phyloP scores from a whole-genome alignment of 1,139 yeast species.

The Pichia norvegensis region DNA sequence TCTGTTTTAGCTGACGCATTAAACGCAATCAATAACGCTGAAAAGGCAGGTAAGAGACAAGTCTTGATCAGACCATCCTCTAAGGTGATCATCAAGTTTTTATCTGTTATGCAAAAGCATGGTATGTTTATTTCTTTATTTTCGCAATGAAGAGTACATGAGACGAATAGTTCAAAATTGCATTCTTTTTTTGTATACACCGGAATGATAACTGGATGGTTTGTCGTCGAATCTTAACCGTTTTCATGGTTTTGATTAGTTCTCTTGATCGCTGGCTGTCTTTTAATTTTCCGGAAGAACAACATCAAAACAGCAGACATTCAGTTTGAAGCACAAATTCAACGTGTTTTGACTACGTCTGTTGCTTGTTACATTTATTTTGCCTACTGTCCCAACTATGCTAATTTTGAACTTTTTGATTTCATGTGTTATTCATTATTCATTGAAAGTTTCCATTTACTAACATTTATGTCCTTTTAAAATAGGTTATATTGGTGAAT shows the following conservation, averaged over 20 bases:
- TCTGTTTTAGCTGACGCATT: slow-evolving; percentile 99
- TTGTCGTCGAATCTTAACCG: slow-evolving; percentile 46
- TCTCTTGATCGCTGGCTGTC: slow-evolving; percentile 81
- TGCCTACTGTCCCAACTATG: not conserved
- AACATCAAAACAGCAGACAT: slow-evolving; percentile 24
- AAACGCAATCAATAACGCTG: slow-evolving; percentile 98
- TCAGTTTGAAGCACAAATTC: slow-evolving; percentile 33
- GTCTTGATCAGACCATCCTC: slow-evolving; percentile 98
- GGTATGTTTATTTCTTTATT: slow-evolving; percentile 38
- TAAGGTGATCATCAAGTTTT: slow-evolving; percentile 94
- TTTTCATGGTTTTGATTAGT: slow-evolving; percentile 10
- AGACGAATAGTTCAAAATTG: not conserved
- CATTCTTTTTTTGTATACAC: slow-evolving; percentile 27
- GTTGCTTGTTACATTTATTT: slow-evolving; percentile 52
- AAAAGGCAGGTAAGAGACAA: slow-evolving; percentile 99
- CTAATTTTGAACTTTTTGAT: too few relatives aligned
- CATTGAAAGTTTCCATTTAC: slow-evolving; percentile 1
- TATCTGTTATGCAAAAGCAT: slow-evolving; percentile 97
- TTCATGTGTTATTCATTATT: too few relatives aligned
- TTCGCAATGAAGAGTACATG: too few relatives aligned
- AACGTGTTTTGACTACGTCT: slow-evolving; percentile 40
- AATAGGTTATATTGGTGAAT: slow-evolving; percentile 89
- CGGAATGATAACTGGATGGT: slow-evolving; percentile 98
- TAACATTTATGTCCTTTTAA: slow-evolving; percentile 16
- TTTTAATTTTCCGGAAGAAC: slow-evolving; percentile 92